phyloP scores from a whole-genome alignment of 495 filamentous ascomycete genomes.

The Hypoxylon lenormandii region DNA sequence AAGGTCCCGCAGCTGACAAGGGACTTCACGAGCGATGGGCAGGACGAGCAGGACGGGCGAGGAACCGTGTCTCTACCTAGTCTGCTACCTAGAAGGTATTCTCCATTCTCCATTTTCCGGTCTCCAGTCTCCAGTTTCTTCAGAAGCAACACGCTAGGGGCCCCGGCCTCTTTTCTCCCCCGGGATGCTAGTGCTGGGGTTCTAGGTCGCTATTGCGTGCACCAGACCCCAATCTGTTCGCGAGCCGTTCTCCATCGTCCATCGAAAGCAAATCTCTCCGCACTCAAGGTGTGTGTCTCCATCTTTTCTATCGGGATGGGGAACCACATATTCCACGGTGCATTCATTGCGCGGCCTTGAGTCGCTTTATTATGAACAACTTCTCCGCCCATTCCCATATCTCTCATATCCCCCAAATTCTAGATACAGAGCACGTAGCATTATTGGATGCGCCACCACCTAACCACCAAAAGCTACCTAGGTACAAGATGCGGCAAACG shows the following conservation, averaged over 20 bases:
- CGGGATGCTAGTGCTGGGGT: constrained; percentile 10
- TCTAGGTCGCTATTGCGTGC: background rate
- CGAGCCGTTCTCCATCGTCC: constrained; percentile 18
- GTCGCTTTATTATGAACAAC: constrained; percentile 34
- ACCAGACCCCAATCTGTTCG: constrained; percentile 37
- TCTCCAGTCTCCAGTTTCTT: too few species aligned
- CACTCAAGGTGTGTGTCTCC: constrained; percentile 29
- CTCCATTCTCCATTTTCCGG: too few species aligned
- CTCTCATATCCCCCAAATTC: constrained; percentile 33
- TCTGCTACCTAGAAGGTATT: too few species aligned
- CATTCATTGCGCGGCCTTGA: constrained; percentile 28
- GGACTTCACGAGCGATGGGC: constrained; percentile 41
- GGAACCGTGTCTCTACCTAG: too few species aligned
- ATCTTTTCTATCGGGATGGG: constrained; percentile 29
- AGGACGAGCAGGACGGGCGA: constrained; percentile 19
- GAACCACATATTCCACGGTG: constrained; percentile 33
- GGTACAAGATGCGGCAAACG: constrained; percentile 29
- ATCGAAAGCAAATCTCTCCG: constrained; percentile 41
- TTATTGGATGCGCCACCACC: constrained; percentile 38
- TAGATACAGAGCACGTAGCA: constrained; percentile 20
- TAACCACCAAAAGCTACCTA: background rate
- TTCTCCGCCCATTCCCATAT: constrained; percentile 37
- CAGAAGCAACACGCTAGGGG: too few species aligned
- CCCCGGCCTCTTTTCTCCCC: background rate
- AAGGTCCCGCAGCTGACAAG: constrained; percentile 42